phyloP scores from a whole-genome alignment of 768 basidiomycete genomes.

The Mycena kentingensis region DNA sequence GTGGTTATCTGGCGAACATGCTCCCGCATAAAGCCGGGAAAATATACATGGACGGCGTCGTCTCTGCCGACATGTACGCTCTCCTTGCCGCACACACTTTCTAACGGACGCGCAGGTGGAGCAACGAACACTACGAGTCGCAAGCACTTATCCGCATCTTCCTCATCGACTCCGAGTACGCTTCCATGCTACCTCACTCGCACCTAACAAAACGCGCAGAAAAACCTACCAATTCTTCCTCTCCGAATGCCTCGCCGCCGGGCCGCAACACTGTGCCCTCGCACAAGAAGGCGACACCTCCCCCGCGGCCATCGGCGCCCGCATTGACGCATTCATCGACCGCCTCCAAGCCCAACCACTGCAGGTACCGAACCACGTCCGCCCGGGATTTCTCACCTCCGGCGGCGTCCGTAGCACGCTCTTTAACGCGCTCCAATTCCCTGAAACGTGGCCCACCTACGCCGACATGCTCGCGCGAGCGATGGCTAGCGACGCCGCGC shows the following conservation, averaged over 20 bases:
- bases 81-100: not conserved
- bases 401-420: slow-evolving; percentile 20
- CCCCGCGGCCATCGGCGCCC: slow-evolving; percentile 6
- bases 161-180: slow-evolving; percentile 18
- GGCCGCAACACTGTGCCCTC: slow-evolving; percentile 10
- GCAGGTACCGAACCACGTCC: slow-evolving; percentile 10
- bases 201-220: slow-evolving; percentile 3
- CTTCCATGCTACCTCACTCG: not conserved
- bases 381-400: slow-evolving; percentile 20
- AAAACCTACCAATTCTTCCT: slow-evolving; percentile 22
- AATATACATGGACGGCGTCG: slow-evolving; percentile 20
- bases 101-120: slow-evolving; percentile 10
- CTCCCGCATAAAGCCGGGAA: slow-evolving; percentile 21
- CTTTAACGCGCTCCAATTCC: slow-evolving; percentile 14
- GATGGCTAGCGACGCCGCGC: slow-evolving; percentile 4
- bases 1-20: slow-evolving; percentile 20
- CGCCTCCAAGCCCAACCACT: slow-evolving; percentile 14
- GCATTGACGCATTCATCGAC: slow-evolving; percentile 15
- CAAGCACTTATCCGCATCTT: slow-evolving; percentile 16
- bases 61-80: slow-evolving; percentile 14
- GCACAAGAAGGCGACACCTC: slow-evolving; percentile 2
- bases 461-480: slow-evolving; percentile 15
- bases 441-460: slow-evolving; percentile 10
- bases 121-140: slow-evolving; percentile 17
- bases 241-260: slow-evolving; percentile 18